These are phyloP conservation scores for Myriangium duriaei DNA, from an alignment of 2,329 filamentous ascomycete genomes.

Conservation along the genomic window DNA sequence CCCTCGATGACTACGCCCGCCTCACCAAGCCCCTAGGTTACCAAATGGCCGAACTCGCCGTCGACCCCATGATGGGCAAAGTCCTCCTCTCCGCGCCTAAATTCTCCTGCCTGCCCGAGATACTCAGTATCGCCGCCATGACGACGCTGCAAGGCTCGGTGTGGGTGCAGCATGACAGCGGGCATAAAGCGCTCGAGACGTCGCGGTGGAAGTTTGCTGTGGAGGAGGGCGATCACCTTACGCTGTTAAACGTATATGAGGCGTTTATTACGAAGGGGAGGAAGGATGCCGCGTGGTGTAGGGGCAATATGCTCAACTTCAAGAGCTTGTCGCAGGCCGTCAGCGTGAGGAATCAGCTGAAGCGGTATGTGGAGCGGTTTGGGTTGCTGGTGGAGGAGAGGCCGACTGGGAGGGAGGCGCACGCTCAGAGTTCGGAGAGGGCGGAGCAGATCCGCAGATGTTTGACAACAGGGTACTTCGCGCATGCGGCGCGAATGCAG, in stretches of 20 bases:
- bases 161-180: slow-evolving; percentile 70
- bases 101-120: slow-evolving; percentile 72
- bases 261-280: slow-evolving; percentile 72
- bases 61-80: slow-evolving; percentile 94
- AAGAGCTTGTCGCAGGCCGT: slow-evolving; percentile 71
- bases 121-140: slow-evolving; percentile 90
- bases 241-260: slow-evolving; percentile 85
- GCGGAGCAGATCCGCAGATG: slow-evolving; percentile 71
- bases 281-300: slow-evolving; percentile 77
- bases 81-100: slow-evolving; percentile 62
- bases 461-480: slow-evolving; percentile 81
- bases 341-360: slow-evolving; percentile 75
- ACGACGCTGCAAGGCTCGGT: slow-evolving; percentile 70
- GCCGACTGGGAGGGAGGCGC: slow-evolving; percentile 28
- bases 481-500: slow-evolving; percentile 88
- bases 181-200: slow-evolving; percentile 62
- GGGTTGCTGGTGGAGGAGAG: slow-evolving; percentile 58
- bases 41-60: slow-evolving; percentile 83
- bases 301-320: slow-evolving; percentile 76
- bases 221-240: slow-evolving; percentile 88
- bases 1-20: slow-evolving; percentile 79
- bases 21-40: slow-evolving; percentile 78
- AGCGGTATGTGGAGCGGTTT: slow-evolving; percentile 76
- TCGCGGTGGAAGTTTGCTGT: slow-evolving; percentile 72
- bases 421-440: slow-evolving; percentile 35